Evolutionary conservation across 768 basidiomycete genomes (phyloP).

Genomic region (Lanmaoa pseudosensibilis): DNA sequence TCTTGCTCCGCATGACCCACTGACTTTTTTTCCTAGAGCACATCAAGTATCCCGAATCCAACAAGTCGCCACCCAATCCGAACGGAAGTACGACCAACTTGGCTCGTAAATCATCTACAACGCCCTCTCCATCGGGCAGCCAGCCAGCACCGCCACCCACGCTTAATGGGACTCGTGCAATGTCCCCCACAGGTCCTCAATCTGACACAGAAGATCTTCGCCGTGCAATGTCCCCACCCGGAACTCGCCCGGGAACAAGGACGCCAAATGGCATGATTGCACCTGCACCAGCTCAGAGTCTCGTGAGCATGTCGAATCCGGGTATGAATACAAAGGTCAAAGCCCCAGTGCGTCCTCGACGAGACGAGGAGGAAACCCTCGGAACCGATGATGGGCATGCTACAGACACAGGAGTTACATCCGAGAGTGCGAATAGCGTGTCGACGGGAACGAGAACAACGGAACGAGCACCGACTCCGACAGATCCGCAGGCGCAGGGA

Average conservation of each 20-base stretch:
- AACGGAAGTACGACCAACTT: slow-evolving; percentile 32
- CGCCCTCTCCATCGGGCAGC: slow-evolving; percentile 32
- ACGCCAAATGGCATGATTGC: slow-evolving; percentile 33
- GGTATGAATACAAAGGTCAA: slow-evolving; percentile 48
- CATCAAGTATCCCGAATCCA: slow-evolving; percentile 88
- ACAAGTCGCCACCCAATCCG: slow-evolving; percentile 39
- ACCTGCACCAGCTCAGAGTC: slow-evolving; percentile 11
- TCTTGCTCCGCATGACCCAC: background rate
- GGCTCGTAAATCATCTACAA: slow-evolving; percentile 50
- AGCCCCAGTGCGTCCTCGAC: slow-evolving; percentile 48
- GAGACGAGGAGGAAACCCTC: slow-evolving; percentile 40
- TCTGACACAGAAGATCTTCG: slow-evolving; percentile 58
- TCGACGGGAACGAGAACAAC: slow-evolving; percentile 31
- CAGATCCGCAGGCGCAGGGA: slow-evolving; percentile 37
- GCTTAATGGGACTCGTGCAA: slow-evolving; percentile 47
- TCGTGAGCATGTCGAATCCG: slow-evolving; percentile 4
- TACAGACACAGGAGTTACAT: slow-evolving; percentile 48
- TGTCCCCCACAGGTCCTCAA: slow-evolving; percentile 58
- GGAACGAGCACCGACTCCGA: slow-evolving; percentile 57
- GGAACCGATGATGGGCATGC: slow-evolving; percentile 50
- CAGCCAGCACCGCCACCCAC: slow-evolving; percentile 31
- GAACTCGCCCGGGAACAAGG: slow-evolving; percentile 41
- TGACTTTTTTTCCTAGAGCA: slow-evolving; percentile 53
- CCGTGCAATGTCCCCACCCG: slow-evolving; percentile 65
- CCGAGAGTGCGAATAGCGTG: slow-evolving; percentile 38